Base-by-base conservation (phyloP, 1,284 basidiomycete species). In the Apiotrichum akiyoshidainum region DNA sequence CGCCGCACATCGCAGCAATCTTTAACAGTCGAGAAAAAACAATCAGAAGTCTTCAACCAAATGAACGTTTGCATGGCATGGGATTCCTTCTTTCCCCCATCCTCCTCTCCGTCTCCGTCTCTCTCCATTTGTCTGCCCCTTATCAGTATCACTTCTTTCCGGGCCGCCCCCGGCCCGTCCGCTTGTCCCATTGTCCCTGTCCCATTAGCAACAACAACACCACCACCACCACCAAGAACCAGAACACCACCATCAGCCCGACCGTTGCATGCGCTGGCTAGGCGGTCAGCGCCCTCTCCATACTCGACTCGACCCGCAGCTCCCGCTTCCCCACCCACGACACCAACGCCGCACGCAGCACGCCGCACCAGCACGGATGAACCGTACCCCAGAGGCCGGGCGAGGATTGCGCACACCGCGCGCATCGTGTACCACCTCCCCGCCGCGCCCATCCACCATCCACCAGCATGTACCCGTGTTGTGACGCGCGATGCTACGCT, bases 41-140 rank as follows among this genome's bases (percentile, higher is more conserved):
- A n/a, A 48, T 48, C 46, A 48, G 46, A 48, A 48, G 46, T 48
- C 31, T 46, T 26, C 33, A 48, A 34, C 46, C 13, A 46, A 46
- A 14, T 26, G n/a, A 35, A 48, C 46, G 46, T 48, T 35, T 48
- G 46, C 46, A 48, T 48, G 46, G 46, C 46, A 48, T 48, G 35
- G 46, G 35, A 48, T 48, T n/a, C 6, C 31, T 46, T 4, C 35
- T 19, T 10, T 19, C 19, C 22, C 22, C 21, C 22, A 4, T 48
- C 34, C 35, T 48, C 31, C 19, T 19, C 16, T 35, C n/a, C 19
- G 4, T 35, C n/a, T 35, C 17, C n/a, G 7, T 19, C 16, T 12
- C 19, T 46, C 26, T 33, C 14, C 22, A 33, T 14, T 37, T 5
- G 14, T 14, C 26, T 31, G 19, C 45, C 5, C 13, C 1, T 26